Evolutionary conservation across 1,284 basidiomycete genomes (phyloP), one percentile per base, ranked within the genome.

Genomic region (Sanghuangporus weigelae): DNA sequence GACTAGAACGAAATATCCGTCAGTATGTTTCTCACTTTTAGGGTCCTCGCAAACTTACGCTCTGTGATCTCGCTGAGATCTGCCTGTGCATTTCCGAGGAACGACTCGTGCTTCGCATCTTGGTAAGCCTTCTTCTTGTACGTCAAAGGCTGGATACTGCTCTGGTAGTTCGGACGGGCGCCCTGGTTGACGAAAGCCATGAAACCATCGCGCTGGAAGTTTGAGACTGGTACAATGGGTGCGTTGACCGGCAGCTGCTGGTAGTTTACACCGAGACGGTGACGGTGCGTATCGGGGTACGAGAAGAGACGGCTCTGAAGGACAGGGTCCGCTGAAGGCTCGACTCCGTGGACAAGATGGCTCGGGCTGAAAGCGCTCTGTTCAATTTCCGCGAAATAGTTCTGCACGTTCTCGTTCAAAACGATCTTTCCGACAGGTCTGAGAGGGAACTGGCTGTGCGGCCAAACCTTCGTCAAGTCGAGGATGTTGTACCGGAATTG

Each of bases 261-360:
- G 80, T 96, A 96, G 82, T 97, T 97, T 65, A 76, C 70, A 44
- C 93, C 93, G 53, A 95, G 85, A 72, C 89, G 88, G 80, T 95
- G 89, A 66, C 93, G 87, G 75, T 96, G 95, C 7, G 95, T 93
- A 75, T 97, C 95, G 4, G 94, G 92, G 82, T 98, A 98, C 10
- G 93, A 93, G 86, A 96, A 97, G 48, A 97, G 84, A 67, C 95
- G 92, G 35, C 90, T 90, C 75, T 97, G 95, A 67, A 97, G 81
- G 66, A 97, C 91, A 16, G 95, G 95, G 76, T 97, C 95, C 42
- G 87, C 84, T 16, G 90, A 89, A 40, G 93, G 84, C 79, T 96
- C 95, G 70, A 95, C 84, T 73, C 95, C 96, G 1, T 91, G 91
- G 3, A 96, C 78, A 57, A 88, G 76, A 75, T 97, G 93, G 0